A percentile compares a stretch with the other conserved stretches of the same genome.
These are phyloP conservation scores for Clathrospora elynae DNA, from an alignment of 2,329 filamentous ascomycete species.

Conservation along the genomic window DNA sequence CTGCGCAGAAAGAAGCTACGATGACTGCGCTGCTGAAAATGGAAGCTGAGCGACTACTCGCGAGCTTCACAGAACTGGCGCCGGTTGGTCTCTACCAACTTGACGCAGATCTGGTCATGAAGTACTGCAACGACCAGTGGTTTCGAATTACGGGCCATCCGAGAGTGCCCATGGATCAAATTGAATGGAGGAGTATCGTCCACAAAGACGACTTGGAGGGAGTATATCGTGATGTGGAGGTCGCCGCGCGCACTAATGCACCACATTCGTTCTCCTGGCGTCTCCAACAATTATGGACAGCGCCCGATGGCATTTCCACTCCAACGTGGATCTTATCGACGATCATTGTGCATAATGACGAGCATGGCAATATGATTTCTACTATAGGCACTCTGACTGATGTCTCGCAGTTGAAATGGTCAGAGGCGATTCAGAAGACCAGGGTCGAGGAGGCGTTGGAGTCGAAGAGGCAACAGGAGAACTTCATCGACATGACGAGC, in stretches of 20 bases:
- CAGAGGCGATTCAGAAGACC: conserved; percentile 18
- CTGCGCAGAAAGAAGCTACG: conserved; percentile 30
- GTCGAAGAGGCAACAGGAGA: conserved; percentile 29
- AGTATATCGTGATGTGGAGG: conserved; percentile 4
- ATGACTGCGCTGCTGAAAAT: conserved; percentile 14
- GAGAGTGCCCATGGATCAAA: conserved; percentile 10
- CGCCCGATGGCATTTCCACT: conserved; percentile 18
- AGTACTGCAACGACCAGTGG: conserved; percentile 29
- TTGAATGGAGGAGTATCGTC: conserved; percentile 11
- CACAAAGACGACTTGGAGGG: conserved; percentile 10
- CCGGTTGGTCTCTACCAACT: conserved; percentile 18
- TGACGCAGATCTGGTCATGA: conserved; percentile 20
- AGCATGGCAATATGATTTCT: conserved; percentile 15
- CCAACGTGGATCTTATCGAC: conserved; percentile 22
- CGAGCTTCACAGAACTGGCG: conserved; percentile 20
- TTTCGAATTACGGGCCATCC: conserved; percentile 22
- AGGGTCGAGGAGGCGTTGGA: conserved; percentile 20
- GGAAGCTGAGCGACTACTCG: conserved; percentile 25
- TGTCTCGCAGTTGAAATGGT: conserved; percentile 44
- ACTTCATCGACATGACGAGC: conserved; percentile 34
- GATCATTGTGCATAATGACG: conserved; percentile 18
- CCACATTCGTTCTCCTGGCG: conserved; percentile 15
- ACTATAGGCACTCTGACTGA: conserved; percentile 41
- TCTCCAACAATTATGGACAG: conserved; percentile 23
- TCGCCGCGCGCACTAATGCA: background rate